Percentiles rank a stretch among this genome's conserved stretches.
Evolutionary conservation across 768 basidiomycete species (phyloP).

Genomic region (Boletus subparvulus): DNA sequence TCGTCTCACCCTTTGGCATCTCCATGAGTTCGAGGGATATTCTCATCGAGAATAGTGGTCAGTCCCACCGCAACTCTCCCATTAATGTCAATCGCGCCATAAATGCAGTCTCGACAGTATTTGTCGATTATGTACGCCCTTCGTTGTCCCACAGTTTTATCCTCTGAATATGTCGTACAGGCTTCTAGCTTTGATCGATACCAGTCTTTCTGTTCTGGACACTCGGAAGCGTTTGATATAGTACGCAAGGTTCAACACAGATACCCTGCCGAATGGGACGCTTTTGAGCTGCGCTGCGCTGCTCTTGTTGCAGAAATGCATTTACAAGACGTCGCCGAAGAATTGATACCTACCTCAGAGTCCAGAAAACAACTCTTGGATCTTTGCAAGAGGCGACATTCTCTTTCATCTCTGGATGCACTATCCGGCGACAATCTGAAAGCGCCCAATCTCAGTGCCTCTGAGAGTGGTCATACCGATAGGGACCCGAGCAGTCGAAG

Average conservation of each 20-base stretch:
- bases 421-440: constrained; percentile 34
- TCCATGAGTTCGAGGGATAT: constrained; percentile 32
- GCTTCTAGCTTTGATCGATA: constrained; percentile 75
- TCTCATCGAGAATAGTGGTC: constrained; percentile 5
- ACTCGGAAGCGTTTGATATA: constrained; percentile 76
- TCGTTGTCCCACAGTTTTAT: not conserved
- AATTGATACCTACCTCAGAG: constrained; percentile 1
- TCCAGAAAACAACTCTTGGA: constrained; percentile 19
- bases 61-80: constrained; percentile 20
- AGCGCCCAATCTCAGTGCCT: constrained; percentile 31
- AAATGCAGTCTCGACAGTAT: constrained; percentile 49
- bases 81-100: constrained; percentile 42
- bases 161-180: constrained; percentile 39
- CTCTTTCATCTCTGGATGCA: constrained; percentile 53
- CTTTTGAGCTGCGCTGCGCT: constrained; percentile 79
- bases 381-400: constrained; percentile 43
- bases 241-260: constrained; percentile 65
- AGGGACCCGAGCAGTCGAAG: constrained; percentile 29
- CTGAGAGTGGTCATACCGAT: constrained; percentile 32
- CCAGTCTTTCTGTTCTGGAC: constrained; percentile 83
- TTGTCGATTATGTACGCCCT: constrained; percentile 52
- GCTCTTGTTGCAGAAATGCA: constrained; percentile 44
- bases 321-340: constrained; percentile 10
- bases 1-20: constrained; percentile 54
- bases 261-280: constrained; percentile 73